Conservation (phyloP, 805 yeast species). For the Candida morakotiae region DNA sequence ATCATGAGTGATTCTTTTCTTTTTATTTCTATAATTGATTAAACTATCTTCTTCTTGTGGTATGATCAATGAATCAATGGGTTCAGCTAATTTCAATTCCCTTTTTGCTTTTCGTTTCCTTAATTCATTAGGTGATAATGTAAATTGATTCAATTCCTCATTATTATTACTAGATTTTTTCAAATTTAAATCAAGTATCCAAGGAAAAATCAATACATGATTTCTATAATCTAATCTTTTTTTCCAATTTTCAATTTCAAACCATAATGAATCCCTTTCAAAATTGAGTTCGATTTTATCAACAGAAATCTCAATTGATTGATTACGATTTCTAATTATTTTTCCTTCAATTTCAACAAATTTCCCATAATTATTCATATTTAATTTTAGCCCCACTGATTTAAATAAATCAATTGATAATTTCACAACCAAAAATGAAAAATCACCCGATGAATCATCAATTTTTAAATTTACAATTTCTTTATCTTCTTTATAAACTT, state of each 20-base stretch:
- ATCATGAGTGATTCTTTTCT: constrained; percentile 12
- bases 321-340: neutral
- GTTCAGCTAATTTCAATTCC: constrained; percentile 1
- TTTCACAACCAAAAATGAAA: constrained; percentile 23
- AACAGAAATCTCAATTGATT: constrained; percentile 11
- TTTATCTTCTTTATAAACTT: constrained; percentile 11
- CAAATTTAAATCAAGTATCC: constrained; percentile 19
- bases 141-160: neutral
- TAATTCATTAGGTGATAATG: constrained; percentile 4
- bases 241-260: constrained; percentile 29
- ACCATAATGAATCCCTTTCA: constrained; percentile 12
- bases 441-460: constrained; percentile 32
- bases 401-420: constrained; percentile 11
- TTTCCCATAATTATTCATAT: constrained; percentile 16
- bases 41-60: constrained; percentile 7
- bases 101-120: neutral
- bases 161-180: neutral
- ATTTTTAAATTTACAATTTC: constrained; percentile 16
- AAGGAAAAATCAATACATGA: constrained; percentile 16
- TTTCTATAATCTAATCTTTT: constrained; percentile 17
- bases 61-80: neutral
- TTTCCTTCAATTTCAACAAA: constrained; percentile 23
- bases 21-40: constrained; percentile 3
- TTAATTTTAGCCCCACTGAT: constrained; percentile 13
- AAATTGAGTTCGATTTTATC: constrained; percentile 15